phyloP scores from a whole-genome alignment of 257 asterid species.

The Nicotiana noctiflora region DNA sequence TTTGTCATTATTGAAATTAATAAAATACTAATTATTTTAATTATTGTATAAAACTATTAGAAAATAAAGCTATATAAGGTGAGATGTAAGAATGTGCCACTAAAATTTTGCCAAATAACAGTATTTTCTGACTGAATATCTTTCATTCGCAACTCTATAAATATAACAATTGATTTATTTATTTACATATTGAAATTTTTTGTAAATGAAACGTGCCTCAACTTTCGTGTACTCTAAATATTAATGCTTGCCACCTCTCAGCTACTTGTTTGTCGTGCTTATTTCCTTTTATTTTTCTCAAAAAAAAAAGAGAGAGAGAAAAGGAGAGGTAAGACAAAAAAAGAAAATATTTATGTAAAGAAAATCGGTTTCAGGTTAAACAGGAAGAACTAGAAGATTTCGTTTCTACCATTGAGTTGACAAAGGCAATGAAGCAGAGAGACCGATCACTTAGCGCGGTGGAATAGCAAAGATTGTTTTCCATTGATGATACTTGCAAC shows the following conservation, averaged over 20 bases:
- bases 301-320: neutral
- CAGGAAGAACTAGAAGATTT: no score
- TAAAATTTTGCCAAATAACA: no score
- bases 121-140: no score
- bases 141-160: neutral
- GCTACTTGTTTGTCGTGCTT: neutral
- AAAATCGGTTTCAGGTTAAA: neutral
- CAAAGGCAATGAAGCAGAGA: no score
- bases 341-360: neutral
- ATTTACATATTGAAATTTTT: neutral
- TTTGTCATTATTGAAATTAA: no score
- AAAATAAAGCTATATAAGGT: no score
- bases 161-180: neutral
- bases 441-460: no score
- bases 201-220: neutral
- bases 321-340: neutral
- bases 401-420: no score
- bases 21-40: no score
- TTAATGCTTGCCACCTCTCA: neutral
- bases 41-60: no score
- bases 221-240: neutral
- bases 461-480: no score
- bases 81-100: no score
- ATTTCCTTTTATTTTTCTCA: neutral
- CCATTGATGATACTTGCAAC: neutral